Evolutionary conservation across 305 asterid genomes (phyloP), one percentile per base, ranked within the genome.

Genomic region (Rubia tinctorum): DNA sequence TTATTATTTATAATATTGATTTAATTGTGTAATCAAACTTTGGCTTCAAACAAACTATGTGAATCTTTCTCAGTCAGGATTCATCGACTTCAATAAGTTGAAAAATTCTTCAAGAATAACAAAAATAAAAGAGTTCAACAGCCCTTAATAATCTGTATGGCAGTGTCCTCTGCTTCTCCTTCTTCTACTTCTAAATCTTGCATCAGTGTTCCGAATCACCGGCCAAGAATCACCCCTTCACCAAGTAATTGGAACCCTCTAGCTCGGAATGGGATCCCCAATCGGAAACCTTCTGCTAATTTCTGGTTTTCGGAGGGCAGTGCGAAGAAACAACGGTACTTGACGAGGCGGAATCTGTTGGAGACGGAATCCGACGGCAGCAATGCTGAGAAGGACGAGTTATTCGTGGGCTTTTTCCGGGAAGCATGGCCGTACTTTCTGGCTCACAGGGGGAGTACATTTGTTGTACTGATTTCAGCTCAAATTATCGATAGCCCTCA

Each of bases 371-470:
- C 55, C 69, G 76, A 44, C 91, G 89, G 55, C 42, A 15, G 67
- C 49, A 58, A 65, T 7, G 76, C 20, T 6, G 69, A 82, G 3
- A 86, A 91, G 70, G 97, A 89, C 71, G 97, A 88, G 77, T 81
- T 83, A 44, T 95, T 95, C 76, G 97, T 95, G 77, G 76, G 81
- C 8, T 95, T 92, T 83, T 95, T 92, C 53, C 86, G 96, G 44
- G 98, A 90, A 85, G 85, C 98, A 2, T 95, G 98, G 96, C 98
- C 97, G 5, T 95, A 93, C 77, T 86, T 91, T 75, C 85, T 62
- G 68, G 95, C 98, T 37, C 97, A 91, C 80, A 79, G 98, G 55
- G 95, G 97, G 73, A 89, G 97, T 80, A 88, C 94, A 71, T 93
- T 93, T 74, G 96, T 93, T 45, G 86, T 89, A 61, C 69, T 91